Conservation (phyloP, 805 yeast species). For the Sugiyamaella boreocaroliniensis region DNA sequence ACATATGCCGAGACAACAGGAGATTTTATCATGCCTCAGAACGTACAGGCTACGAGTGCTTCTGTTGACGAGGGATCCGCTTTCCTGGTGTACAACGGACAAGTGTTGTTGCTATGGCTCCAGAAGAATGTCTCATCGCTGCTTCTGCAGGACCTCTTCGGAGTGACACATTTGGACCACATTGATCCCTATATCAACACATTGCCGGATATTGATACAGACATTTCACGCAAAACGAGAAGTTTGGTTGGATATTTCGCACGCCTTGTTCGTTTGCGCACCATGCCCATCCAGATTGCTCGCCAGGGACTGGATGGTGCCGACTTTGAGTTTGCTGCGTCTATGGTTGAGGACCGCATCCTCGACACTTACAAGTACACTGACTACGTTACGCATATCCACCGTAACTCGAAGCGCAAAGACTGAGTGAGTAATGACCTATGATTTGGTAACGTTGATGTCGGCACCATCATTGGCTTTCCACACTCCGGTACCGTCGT, state of each 20-base stretch:
- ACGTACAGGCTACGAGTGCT: constrained; percentile 39
- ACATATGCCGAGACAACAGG: constrained; percentile 35
- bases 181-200: constrained; percentile 47
- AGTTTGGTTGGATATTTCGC: constrained; percentile 54
- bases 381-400: constrained; percentile 64
- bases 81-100: constrained; percentile 69
- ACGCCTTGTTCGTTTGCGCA: constrained; percentile 33
- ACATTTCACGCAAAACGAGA: constrained; percentile 60
- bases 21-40: constrained; percentile 44
- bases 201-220: constrained; percentile 65
- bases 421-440: not conserved
- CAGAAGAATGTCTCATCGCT: constrained; percentile 62
- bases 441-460: not conserved
- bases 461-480: constrained; percentile 31
- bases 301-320: constrained; percentile 60
- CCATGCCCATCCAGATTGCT: constrained; percentile 50
- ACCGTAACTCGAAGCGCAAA: constrained; percentile 38
- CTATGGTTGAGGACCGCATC: constrained; percentile 68
- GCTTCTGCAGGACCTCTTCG: constrained; percentile 70
- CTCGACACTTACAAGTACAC: constrained; percentile 51
- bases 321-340: constrained; percentile 48
- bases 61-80: constrained; percentile 61
- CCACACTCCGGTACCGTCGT: constrained; percentile 40
- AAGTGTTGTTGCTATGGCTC: constrained; percentile 52
- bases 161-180: constrained; percentile 41